Percentiles rank a stretch among this genome's conserved stretches.
Conservation (phyloP, 805 yeast species). For the Kockiozyma suomiensis region DNA sequence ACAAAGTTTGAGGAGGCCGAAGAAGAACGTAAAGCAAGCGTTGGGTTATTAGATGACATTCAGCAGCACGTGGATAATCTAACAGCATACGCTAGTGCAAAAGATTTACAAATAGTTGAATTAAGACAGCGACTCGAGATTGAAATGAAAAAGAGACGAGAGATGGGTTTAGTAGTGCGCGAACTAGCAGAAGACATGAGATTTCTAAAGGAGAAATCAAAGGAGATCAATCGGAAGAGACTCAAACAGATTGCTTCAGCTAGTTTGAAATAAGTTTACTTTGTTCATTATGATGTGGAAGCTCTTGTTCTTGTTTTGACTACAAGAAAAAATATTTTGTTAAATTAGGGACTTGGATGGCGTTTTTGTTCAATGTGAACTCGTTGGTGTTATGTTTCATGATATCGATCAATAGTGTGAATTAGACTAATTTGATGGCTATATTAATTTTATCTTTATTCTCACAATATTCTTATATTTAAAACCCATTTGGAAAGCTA, state of each 20-base stretch:
- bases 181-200: conserved; percentile 17
- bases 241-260: conserved; percentile 1
- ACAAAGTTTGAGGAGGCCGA: conserved; percentile 12
- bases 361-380: background rate
- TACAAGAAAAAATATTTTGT: background rate
- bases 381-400: background rate
- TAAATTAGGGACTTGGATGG: conserved; percentile 3
- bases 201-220: conserved; percentile 11
- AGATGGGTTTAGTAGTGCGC: conserved; percentile 1
- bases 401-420: background rate
- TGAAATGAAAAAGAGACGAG: conserved; percentile 8
- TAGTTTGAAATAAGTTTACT: background rate
- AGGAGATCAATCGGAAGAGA: conserved; percentile 17
- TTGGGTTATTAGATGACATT: conserved; percentile 12
- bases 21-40: conserved; percentile 6
- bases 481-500: background rate
- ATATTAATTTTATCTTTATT: background rate
- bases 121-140: conserved; percentile 7
- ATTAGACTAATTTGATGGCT: background rate
- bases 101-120: conserved; percentile 9
- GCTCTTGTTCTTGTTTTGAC: background rate
- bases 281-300: background rate
- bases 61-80: conserved; percentile 18
- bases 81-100: conserved; percentile 15
- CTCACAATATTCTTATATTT: background rate